These are phyloP conservation scores for Filosporella fistucella DNA, from an alignment of 495 filamentous ascomycete genomes.

Conservation along the genomic window DNA sequence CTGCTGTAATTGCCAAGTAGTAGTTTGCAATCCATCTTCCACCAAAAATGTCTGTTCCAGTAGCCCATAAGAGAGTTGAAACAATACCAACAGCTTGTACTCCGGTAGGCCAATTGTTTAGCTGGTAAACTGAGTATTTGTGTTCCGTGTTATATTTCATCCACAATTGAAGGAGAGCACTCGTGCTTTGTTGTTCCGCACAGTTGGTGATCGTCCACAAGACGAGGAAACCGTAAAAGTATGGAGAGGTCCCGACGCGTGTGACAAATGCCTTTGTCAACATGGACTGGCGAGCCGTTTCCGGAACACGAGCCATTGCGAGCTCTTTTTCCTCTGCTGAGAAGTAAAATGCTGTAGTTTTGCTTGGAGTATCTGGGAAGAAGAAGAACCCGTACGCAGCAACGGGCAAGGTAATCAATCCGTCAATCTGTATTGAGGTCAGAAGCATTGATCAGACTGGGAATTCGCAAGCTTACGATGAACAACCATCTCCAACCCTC, in stretches of 20 bases:
- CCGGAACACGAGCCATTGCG: constrained; percentile 36
- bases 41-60: constrained; percentile 45
- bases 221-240: constrained; percentile 46
- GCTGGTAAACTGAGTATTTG: constrained; percentile 36
- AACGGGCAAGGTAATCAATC: constrained; percentile 44
- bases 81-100: constrained; percentile 44
- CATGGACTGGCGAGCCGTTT: constrained; percentile 26
- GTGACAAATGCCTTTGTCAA: constrained; percentile 36
- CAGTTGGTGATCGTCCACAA: constrained; percentile 45
- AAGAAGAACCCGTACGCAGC: constrained; percentile 53
- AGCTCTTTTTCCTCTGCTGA: constrained; percentile 35
- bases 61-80: constrained; percentile 48
- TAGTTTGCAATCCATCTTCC: constrained; percentile 50
- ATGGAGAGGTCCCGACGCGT: constrained; percentile 35
- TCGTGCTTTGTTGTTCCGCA: constrained; percentile 43
- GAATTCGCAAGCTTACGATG: no score
- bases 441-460: no score
- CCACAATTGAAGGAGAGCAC: constrained; percentile 39
- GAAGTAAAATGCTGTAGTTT: constrained; percentile 50
- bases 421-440: no score
- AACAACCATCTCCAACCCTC: constrained; percentile 36
- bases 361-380: constrained; percentile 56
- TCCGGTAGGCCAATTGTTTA: constrained; percentile 45
- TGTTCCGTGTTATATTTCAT: constrained; percentile 36
- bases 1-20: constrained; percentile 45